Evolutionary conservation across 306 rosid genomes (phyloP), one percentile per base, ranked within the genome.

Genomic region (Inga oerstediana): DNA sequence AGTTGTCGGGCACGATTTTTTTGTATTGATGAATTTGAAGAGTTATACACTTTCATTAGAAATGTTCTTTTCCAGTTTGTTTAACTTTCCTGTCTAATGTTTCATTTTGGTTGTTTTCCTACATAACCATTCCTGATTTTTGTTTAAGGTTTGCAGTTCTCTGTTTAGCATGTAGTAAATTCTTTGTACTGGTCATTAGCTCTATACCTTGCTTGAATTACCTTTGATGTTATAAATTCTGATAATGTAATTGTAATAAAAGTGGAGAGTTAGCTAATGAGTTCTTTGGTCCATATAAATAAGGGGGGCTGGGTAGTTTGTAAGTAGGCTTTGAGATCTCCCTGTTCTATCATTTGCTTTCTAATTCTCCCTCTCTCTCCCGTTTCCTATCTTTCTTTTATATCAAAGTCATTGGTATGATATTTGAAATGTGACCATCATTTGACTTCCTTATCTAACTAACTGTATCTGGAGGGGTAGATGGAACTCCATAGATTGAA

Each of bases 51-150:
- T 76, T 15, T n/a, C n/a, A 27, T 74, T 41, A 4, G 37, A 34
- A 43, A 52, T 27, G 22, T 39, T 79, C 35, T 72, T 14, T 72
- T 74, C 35, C 34, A 14, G 49, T 65, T 32, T 4, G 14, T 27
- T 74, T 52, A 13, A 41, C 17, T 15, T 82, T 66, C 52, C 17
- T 20, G 11, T 27, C 22, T 30, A 41, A 76, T 77, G 59, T 69
- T 74, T 67, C 65, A 32, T 79, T 62, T 37, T 77, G 82, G 41
- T 61, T 37, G 37, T 76, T 72, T 75, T 62, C 65, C 13, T 58
- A 0, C 9, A 58, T 48, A 44, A 48, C 64, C 5, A 22, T 71
- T 3, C 72, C 68, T 37, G 51, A 13, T 72, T 72, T 62, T 78
- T 13, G 43, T 17, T 34, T 34, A 45, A 49, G 19, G 24, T 67